These are phyloP conservation scores for Wallacemonas rigidus DNA, from an alignment of 208 protist species.

Conservation along the genomic window DNA sequence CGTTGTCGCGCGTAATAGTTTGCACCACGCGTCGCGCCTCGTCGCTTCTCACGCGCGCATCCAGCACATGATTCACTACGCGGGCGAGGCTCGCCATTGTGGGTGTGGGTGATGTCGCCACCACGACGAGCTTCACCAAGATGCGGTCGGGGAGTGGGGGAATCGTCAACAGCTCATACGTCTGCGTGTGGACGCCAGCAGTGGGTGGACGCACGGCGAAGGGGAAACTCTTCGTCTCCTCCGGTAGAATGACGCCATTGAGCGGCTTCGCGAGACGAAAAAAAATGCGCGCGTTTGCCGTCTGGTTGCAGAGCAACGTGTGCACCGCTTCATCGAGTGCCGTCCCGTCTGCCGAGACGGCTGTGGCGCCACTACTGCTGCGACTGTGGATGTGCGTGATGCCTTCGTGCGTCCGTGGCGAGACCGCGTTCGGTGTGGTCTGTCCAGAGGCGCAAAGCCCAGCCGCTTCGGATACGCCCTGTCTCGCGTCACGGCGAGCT, in stretches of 20 bases:
- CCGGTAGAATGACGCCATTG: constrained; percentile 79
- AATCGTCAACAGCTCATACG: constrained; percentile 83
- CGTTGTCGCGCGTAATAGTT: constrained; percentile 28
- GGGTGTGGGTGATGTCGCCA: constrained; percentile 26
- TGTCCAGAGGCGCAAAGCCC: background rate
- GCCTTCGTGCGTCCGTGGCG: background rate
- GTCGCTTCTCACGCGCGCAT: constrained; percentile 42
- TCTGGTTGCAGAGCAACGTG: constrained; percentile 35
- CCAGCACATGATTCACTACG: constrained; percentile 32
- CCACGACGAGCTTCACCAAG: constrained; percentile 59
- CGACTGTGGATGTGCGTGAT: no score
- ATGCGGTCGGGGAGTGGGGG: constrained; percentile 59
- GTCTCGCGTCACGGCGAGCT: no score
- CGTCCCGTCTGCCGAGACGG: background rate
- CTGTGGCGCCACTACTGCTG: no score
- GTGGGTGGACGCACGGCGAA: constrained; percentile 69
- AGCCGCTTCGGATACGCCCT: no score
- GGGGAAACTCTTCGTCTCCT: constrained; percentile 46
- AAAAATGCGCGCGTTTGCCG: constrained; percentile 29
- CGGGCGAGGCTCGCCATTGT: constrained; percentile 17
- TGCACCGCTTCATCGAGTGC: constrained; percentile 25
- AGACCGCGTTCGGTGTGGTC: background rate
- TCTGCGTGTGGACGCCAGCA: constrained; percentile 51
- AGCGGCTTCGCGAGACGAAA: constrained; percentile 69
- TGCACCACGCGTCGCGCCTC: constrained; percentile 49